Percentiles rank a stretch among this genome's conserved stretches.
Evolutionary conservation across 495 filamentous ascomycete genomes (phyloP).

Genomic region (Xylaria sp.): DNA sequence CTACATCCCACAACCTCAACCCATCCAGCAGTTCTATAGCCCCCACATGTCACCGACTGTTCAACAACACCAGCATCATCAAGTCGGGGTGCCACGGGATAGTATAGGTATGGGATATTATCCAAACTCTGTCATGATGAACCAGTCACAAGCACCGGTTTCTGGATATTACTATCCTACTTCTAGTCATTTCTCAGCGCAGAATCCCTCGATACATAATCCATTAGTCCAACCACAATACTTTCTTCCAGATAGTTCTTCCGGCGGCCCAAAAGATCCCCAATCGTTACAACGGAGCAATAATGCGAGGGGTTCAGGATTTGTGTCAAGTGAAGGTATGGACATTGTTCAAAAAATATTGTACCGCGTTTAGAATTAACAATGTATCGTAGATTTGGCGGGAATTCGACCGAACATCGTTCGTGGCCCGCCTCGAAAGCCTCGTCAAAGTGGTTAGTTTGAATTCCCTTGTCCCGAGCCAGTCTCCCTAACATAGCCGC

Average conservation of each 20-base stretch:
- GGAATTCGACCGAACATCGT: conserved; percentile 59
- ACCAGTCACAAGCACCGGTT: conserved; percentile 41
- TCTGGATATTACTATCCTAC: conserved; percentile 51
- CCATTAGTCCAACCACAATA: conserved; percentile 46
- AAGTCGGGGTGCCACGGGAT: conserved; percentile 40
- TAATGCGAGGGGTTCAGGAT: conserved; percentile 5
- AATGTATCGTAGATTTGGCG: conserved; percentile 37
- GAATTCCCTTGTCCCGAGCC: not conserved
- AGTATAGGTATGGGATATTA: conserved; percentile 48
- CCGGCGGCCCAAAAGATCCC: conserved; percentile 23
- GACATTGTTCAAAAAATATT: not conserved
- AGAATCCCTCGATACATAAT: conserved; percentile 36
- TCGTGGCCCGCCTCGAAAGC: conserved; percentile 90
- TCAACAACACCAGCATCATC: conserved; percentile 40
- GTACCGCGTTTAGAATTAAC: conserved; percentile 28
- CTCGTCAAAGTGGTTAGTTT: conserved; percentile 70
- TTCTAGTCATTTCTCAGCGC: conserved; percentile 40
- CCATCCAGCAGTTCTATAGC: conserved; percentile 48
- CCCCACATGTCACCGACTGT: conserved; percentile 40
- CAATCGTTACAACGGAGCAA: conserved; percentile 32
- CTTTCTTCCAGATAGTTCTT: conserved; percentile 33
- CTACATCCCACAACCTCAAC: conserved; percentile 51
- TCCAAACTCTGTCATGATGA: conserved; percentile 44
- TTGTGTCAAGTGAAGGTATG: conserved; percentile 24
- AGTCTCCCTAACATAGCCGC: conserved; percentile 15